Conservation (phyloP, 257 asterid species). For the Petrea volubilis region DNA sequence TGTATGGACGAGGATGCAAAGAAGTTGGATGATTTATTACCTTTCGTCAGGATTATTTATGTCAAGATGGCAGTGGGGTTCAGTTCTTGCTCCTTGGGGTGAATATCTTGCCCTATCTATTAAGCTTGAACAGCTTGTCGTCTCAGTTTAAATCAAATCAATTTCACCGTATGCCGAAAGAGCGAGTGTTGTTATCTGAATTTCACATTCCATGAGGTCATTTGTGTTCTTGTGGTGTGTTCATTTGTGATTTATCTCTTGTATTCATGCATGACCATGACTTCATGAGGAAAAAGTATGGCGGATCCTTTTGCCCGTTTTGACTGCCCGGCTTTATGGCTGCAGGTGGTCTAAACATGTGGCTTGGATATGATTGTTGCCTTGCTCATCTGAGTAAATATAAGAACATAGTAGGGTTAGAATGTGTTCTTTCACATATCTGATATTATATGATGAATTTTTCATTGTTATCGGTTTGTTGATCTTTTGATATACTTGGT, state of each 20-base stretch:
- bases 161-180: no score
- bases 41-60: background rate
- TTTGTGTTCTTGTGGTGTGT: no score
- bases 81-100: background rate
- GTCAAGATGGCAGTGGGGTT: background rate
- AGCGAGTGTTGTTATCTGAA: no score
- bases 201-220: no score
- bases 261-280: background rate
- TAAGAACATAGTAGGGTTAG: no score
- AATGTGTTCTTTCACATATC: background rate
- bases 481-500: background rate
- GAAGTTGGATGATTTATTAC: background rate
- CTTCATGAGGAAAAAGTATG: constrained; percentile 38
- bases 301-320: constrained; percentile 34
- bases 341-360: constrained; percentile 27
- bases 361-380: constrained; percentile 40
- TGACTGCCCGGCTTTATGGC: constrained; percentile 37
- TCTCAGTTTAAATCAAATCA: no score
- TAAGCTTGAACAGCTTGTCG: no score
- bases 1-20: constrained; percentile 24
- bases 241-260: no score
- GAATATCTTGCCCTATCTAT: no score
- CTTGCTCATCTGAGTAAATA: constrained; percentile 45
- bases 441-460: background rate
- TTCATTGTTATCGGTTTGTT: background rate